Conservation (phyloP, 2,329 filamentous ascomycete species). For the Berkeleyomyces basicola region DNA sequence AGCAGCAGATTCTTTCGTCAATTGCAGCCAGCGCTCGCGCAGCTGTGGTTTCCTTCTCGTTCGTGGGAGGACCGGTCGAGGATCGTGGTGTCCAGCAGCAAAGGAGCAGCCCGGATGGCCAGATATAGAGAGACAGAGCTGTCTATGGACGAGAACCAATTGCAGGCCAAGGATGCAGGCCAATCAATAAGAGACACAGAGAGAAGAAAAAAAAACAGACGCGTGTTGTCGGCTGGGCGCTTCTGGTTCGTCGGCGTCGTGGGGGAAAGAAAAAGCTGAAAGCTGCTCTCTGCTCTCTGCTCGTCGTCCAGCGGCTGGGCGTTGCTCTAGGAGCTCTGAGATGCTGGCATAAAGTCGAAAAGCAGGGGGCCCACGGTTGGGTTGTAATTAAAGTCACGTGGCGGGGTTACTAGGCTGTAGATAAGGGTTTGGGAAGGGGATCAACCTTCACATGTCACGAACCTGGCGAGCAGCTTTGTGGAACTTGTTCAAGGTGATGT, state of each 20-base stretch:
- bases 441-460: neutral
- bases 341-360: neutral
- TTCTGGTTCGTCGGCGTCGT: too few relatives aligned
- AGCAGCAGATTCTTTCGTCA: too few relatives aligned
- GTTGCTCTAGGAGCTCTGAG: neutral
- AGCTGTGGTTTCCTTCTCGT: too few relatives aligned
- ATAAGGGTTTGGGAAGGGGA: neutral
- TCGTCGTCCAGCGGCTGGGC: neutral
- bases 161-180: neutral
- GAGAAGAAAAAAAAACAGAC: neutral
- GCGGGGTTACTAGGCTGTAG: neutral
- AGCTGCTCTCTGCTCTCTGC: neutral
- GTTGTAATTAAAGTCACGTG: neutral
- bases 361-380: neutral
- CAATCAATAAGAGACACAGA: neutral
- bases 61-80: too few relatives aligned
- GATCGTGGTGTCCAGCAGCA: too few relatives aligned
- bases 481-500: too few relatives aligned
- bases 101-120: too few relatives aligned
- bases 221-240: too few relatives aligned
- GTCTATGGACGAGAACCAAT: neutral
- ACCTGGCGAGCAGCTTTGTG: neutral
- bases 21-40: too few relatives aligned
- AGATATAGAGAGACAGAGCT: too few relatives aligned
- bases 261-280: neutral